These are phyloP conservation scores for Chrysosporium keratinophilum DNA, from an alignment of 2,329 filamentous ascomycete genomes.

Conservation along the genomic window DNA sequence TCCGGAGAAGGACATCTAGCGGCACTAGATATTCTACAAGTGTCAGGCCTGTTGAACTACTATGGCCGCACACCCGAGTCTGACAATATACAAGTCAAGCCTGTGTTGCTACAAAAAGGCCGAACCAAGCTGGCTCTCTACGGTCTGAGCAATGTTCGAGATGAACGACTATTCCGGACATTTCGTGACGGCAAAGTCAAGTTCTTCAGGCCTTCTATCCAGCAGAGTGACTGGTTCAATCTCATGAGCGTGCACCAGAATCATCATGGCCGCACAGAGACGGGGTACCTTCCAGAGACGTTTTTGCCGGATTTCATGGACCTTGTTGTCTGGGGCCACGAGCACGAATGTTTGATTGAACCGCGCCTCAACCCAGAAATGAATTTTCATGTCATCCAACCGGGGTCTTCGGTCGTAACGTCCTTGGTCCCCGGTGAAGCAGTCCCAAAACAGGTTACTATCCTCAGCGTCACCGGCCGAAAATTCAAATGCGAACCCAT, in stretches of 20 bases:
- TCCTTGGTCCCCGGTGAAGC: slow-evolving; percentile 85
- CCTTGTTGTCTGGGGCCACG: slow-evolving; percentile 90
- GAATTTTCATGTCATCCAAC: slow-evolving; percentile 92
- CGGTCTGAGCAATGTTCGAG: slow-evolving; percentile 88
- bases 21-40: slow-evolving; percentile 80
- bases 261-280: slow-evolving; percentile 81
- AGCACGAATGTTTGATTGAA: slow-evolving; percentile 90
- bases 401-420: slow-evolving; percentile 89
- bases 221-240: slow-evolving; percentile 90
- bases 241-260: slow-evolving; percentile 93
- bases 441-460: slow-evolving; percentile 78
- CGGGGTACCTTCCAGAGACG: slow-evolving; percentile 86
- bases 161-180: slow-evolving; percentile 87
- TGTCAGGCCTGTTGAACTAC: slow-evolving; percentile 88
- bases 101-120: slow-evolving; percentile 86
- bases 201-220: slow-evolving; percentile 73
- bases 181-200: slow-evolving; percentile 89
- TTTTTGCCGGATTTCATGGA: slow-evolving; percentile 88
- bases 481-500: slow-evolving; percentile 72
- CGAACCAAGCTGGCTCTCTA: slow-evolving; percentile 86
- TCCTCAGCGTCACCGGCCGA: slow-evolving; percentile 72
- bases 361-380: slow-evolving; percentile 74
- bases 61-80: slow-evolving; percentile 85
- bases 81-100: slow-evolving; percentile 87
- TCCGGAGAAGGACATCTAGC: slow-evolving; percentile 92